Base-by-base conservation (phyloP, 441 rosid genomes). In the Daphne laureola region DNA sequence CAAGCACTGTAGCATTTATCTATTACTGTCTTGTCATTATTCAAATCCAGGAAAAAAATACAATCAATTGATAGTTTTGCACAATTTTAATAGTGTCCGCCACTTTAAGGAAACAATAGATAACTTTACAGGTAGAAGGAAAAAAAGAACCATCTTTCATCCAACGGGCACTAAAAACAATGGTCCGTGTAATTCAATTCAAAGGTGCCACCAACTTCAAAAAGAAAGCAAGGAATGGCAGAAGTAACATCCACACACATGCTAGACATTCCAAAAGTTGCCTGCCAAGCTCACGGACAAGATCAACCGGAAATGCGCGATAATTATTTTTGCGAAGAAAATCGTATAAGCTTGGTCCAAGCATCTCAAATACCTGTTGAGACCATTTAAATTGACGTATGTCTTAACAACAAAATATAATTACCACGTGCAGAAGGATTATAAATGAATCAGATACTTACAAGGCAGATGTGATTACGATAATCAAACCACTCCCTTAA, bases 341-440 rank as follows among this genome's bases (percentile, higher is more conserved):
- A 74, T 83, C 82, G 46, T 83, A 80, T 60, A 83, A 68, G 79
- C 87, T 83, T 65, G 86, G 90, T 55, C 90, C 90, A 67, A 83
- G 90, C 86, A 78, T 80, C 87, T 80, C 90, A 78, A 83, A 80
- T 53, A 83, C 86, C 90, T 83, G 79, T 72, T 53, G 67, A 68
- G 64, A 71, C 66, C 80, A 83, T 72, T 69, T 63, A 59, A 70
- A 70, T 67, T 63, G 68, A 71, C 57, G 60, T 63, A 55, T 72
- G 62, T 67, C 73, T 71, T 51, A 78, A 76, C 45, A 67, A 72
- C 73, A 55, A 62, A 31, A 43, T 66, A 58, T 52, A 68, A 36
- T 65, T 57, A 42, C 35, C 49, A 70, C 59, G 55, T 57, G 59
- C 51, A 65, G 59, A 69, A 18, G 53, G 58, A 63, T 56, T 50